phyloP scores from a whole-genome alignment of 768 basidiomycete species.

The Dentipellis sp. region DNA sequence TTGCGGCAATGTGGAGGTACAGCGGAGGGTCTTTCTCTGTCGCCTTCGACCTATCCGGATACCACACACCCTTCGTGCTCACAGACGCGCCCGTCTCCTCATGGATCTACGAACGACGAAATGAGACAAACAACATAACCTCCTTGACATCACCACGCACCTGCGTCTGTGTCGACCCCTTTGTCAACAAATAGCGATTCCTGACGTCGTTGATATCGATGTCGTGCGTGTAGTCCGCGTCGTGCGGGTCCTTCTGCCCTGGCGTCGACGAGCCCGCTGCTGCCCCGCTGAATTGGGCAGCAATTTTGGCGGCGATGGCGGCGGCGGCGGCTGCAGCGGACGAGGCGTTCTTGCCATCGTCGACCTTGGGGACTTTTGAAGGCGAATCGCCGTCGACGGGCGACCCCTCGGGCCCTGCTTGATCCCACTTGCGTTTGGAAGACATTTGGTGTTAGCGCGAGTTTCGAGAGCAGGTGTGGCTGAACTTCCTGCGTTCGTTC shows the following conservation, averaged over 20 bases:
- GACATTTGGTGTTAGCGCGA: conserved; percentile 33
- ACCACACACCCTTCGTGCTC: conserved; percentile 92
- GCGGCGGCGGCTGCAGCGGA: conserved; percentile 73
- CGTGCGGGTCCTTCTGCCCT: conserved; percentile 54
- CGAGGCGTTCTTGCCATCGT: conserved; percentile 53
- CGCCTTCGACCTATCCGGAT: conserved; percentile 86
- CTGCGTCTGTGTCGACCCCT: conserved; percentile 86
- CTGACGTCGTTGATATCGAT: conserved; percentile 96
- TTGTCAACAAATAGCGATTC: conserved; percentile 92
- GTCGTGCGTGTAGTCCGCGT: conserved; percentile 78
- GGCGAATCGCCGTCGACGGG: conserved; percentile 33
- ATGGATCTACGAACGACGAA: conserved; percentile 50
- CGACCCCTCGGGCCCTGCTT: conserved; percentile 37
- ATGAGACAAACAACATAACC: not conserved
- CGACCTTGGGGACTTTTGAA: conserved; percentile 33
- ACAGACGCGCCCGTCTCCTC: conserved; percentile 90
- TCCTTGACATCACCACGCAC: conserved; percentile 32
- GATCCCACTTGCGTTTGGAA: conserved; percentile 79
- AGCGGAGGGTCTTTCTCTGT: conserved; percentile 89
- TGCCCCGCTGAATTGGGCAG: conserved; percentile 65
- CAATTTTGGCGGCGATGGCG: conserved; percentile 92
- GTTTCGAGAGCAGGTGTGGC: not conserved
- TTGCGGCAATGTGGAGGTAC: conserved; percentile 88
- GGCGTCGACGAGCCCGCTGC: conserved; percentile 29
- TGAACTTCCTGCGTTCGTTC: not conserved